Percentiles rank a stretch among this genome's conserved stretches.
Evolutionary conservation across 2,329 filamentous ascomycete species (phyloP).

Genomic region (Penicillium sp.): DNA sequence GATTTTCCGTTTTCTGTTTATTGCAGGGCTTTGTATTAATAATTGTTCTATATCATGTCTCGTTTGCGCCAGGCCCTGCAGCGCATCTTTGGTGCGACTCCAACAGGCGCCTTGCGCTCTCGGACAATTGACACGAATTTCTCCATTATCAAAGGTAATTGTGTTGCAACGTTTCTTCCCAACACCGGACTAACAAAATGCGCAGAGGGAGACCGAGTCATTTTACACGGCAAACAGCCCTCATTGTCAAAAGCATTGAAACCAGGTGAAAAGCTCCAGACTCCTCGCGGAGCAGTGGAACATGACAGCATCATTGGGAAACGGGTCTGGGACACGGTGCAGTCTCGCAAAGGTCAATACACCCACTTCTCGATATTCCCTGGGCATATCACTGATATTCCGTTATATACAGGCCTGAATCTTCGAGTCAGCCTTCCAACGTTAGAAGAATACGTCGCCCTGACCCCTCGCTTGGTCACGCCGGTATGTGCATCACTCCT

Average conservation of each 20-base stretch:
- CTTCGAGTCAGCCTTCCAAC: constrained; percentile 62
- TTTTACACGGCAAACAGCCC: constrained; percentile 39
- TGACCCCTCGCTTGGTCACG: constrained; percentile 69
- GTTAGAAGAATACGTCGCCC: constrained; percentile 68
- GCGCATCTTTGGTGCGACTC: constrained; percentile 27
- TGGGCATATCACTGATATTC: constrained; percentile 1
- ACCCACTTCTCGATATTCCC: neutral
- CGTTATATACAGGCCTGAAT: constrained; percentile 31
- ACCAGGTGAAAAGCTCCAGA: constrained; percentile 35
- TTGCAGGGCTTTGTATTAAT: neutral
- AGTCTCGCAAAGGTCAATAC: constrained; percentile 49
- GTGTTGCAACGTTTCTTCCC: neutral
- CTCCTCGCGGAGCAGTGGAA: constrained; percentile 37
- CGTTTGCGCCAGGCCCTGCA: constrained; percentile 34
- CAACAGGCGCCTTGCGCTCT: constrained; percentile 19
- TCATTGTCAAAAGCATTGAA: constrained; percentile 44
- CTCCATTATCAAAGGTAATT: constrained; percentile 37
- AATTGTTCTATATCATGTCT: constrained; percentile 29
- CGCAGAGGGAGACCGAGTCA: constrained; percentile 45
- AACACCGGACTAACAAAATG: constrained; percentile 9
- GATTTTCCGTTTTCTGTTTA: constrained; percentile 11
- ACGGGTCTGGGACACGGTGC: constrained; percentile 57
- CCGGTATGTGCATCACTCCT: constrained; percentile 54
- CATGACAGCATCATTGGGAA: constrained; percentile 63
- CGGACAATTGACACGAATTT: constrained; percentile 39